A percentile compares a stretch with the other conserved stretches of the same genome.
Conservation (phyloP, 1,284 basidiomycete genomes). For the Fomitopsis schrenkii region DNA sequence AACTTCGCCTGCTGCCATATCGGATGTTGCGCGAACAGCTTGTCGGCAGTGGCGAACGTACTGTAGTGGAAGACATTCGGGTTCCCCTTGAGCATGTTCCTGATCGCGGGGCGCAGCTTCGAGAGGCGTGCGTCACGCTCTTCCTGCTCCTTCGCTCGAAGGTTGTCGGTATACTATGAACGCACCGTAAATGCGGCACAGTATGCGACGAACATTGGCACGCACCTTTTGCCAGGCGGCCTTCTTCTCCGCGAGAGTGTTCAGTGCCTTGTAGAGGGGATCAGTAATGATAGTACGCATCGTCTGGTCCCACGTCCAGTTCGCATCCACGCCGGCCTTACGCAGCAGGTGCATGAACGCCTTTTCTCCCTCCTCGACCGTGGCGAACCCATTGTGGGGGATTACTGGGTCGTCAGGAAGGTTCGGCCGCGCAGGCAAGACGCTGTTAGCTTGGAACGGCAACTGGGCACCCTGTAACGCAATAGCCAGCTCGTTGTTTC, state of each 20-base stretch:
- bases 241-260: constrained; percentile 93
- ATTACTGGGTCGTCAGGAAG: constrained; percentile 82
- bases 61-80: constrained; percentile 86
- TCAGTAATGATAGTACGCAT: constrained; percentile 98
- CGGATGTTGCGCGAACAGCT: constrained; percentile 76
- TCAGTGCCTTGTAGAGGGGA: constrained; percentile 93
- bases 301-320: constrained; percentile 97
- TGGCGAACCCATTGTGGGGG: constrained; percentile 84
- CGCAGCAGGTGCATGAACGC: constrained; percentile 89
- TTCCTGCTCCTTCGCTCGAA: constrained; percentile 69
- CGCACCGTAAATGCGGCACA: neutral
- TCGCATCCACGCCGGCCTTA: constrained; percentile 85
- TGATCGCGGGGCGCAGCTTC: constrained; percentile 78
- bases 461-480: constrained; percentile 48
- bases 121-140: constrained; percentile 77
- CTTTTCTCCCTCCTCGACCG: constrained; percentile 86
- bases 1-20: constrained; percentile 85
- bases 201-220: neutral
- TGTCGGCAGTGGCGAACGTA: constrained; percentile 84
- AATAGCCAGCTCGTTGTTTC: constrained; percentile 38
- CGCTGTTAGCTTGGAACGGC: constrained; percentile 53
- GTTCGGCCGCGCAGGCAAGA: constrained; percentile 71
- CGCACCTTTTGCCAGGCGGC: constrained; percentile 84
- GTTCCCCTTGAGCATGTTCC: constrained; percentile 81
- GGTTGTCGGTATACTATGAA: constrained; percentile 63